These are phyloP conservation scores for Aspergillus hiratsukae DNA, from an alignment of 2,329 filamentous ascomycete species.

Conservation along the genomic window DNA sequence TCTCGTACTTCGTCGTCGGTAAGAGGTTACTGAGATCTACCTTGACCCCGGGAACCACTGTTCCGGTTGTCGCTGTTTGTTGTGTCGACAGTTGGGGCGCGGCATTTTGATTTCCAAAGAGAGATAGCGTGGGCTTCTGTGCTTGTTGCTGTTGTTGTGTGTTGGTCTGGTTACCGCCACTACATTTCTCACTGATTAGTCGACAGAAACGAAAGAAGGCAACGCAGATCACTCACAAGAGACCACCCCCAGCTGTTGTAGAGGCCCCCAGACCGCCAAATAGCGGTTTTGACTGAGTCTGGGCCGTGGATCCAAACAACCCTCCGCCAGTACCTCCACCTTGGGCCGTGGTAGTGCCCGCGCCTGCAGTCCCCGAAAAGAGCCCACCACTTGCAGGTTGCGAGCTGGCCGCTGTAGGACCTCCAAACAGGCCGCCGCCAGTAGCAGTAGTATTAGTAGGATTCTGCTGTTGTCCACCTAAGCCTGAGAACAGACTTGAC, in stretches of 20 bases:
- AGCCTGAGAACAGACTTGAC: constrained; percentile 30
- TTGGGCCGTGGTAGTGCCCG: constrained; percentile 19
- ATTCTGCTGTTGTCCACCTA: constrained; percentile 26
- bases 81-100: constrained; percentile 28
- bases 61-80: constrained; percentile 28
- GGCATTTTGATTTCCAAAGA: constrained; percentile 34
- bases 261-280: constrained; percentile 30
- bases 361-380: constrained; percentile 16
- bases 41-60: constrained; percentile 63
- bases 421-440: constrained; percentile 29
- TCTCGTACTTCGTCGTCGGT: constrained; percentile 86
- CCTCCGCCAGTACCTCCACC: constrained; percentile 22
- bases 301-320: constrained; percentile 32
- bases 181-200: constrained; percentile 6
- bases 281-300: constrained; percentile 32
- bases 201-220: not conserved
- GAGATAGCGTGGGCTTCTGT: constrained; percentile 43
- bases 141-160: constrained; percentile 41
- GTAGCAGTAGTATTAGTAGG: constrained; percentile 18
- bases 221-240: constrained; percentile 30
- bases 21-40: constrained; percentile 75
- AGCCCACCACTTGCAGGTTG: constrained; percentile 27
- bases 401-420: constrained; percentile 22
- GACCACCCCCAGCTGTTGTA: constrained; percentile 23
- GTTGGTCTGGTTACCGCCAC: constrained; percentile 21